These are phyloP conservation scores for Rosa chinensis DNA, from an alignment of 306 rosid genomes.

Conservation along the genomic window DNA sequence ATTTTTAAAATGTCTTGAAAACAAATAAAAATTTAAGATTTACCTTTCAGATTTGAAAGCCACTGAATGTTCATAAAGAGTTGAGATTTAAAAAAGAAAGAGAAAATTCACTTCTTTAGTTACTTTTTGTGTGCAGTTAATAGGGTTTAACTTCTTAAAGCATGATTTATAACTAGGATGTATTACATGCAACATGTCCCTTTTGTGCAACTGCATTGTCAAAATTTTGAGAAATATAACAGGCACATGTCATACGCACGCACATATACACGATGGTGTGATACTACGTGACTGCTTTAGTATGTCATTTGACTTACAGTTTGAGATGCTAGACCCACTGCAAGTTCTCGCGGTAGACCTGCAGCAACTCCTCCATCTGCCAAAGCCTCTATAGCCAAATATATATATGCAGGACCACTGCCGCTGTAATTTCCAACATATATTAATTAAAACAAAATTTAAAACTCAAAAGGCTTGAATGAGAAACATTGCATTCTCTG, in stretches of 20 bases:
- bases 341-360: conserved; percentile 90
- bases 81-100: neutral
- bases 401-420: conserved; percentile 92
- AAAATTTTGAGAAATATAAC: neutral
- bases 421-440: conserved; percentile 59
- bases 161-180: too few relatives aligned
- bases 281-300: neutral
- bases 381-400: conserved; percentile 89
- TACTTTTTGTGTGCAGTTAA: neutral
- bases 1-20: neutral
- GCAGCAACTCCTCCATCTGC: conserved; percentile 99
- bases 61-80: neutral
- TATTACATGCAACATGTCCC: neutral
- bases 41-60: neutral
- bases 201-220: neutral
- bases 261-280: neutral
- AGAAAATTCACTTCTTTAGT: neutral
- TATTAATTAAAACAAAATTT: neutral
- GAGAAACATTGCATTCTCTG: neutral
- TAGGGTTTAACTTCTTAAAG: neutral
- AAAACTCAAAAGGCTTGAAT: neutral
- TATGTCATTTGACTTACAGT: conserved; percentile 63
- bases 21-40: neutral
- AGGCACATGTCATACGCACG: neutral
- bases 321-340: conserved; percentile 84